Base-by-base conservation (phyloP, 768 basidiomycete genomes). In the Paxillus involutus region DNA sequence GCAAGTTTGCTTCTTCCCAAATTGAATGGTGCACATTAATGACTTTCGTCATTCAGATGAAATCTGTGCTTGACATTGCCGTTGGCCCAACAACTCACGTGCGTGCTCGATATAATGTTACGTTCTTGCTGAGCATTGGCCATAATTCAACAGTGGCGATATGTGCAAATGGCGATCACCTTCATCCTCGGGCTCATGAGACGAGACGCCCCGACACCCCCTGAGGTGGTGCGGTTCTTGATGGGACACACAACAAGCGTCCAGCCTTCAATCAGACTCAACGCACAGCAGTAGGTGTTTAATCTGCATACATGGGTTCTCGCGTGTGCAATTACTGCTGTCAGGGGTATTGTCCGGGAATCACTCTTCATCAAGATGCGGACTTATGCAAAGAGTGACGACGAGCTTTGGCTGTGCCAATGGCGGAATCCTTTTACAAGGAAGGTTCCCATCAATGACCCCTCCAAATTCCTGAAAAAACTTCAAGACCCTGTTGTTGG, bases 291-390 rank as follows among this genome's bases (percentile, higher is more conserved):
- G 89, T 88, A 70, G 52, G 72, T 61, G 2, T 49, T 37, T 51
- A 41, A 24, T 26, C 33, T 45, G 26, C 8, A 19, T 33, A 11
- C 1, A 21, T 41, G 35, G 37, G 37, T 42, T 49, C 47, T 41
- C 33, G 35, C 35, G 19, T 37, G 35, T 48, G 39, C 29, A 48
- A 36, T 45, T 49, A 17, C 59, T 24, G 0, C 10, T 47, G 8
- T 3, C 56, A 90, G 89, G 55, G 89, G 83, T 10, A 69, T 91
- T 24, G 79, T 84, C 16, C 88, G 85, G 64, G 64, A 90, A 36
- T 74, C 85, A 40, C 78, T 80, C 33, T 82, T 84, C 60, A 76
- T 91, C 65, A 92, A 92, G 71, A 81, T 90, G 53, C 81, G 91
- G 53, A 88, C 85, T 8, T 88, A 88, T 62, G 81, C 89, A 35